Evolutionary conservation across 257 asterid genomes (phyloP), one percentile per base, ranked within the genome.

Genomic region (Ocimum tenuiflorum): DNA sequence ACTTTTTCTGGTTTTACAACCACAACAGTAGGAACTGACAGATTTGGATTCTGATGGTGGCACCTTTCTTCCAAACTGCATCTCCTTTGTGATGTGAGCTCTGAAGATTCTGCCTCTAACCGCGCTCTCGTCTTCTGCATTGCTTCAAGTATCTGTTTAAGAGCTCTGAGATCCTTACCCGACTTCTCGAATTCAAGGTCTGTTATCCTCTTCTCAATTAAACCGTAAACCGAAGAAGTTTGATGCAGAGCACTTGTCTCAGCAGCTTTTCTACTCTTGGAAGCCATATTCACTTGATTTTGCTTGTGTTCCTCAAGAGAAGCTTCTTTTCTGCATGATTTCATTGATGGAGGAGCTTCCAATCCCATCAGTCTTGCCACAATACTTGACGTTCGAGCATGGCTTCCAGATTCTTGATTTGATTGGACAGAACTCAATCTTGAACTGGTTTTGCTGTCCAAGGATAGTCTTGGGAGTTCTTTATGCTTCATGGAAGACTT

Each of bases 321-420:
- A 69, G 52, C 87, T 69, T 76, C 77, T 70, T 68, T 70, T 11
- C 67, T 27, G 53, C 42, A 45, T 31, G 79, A 41, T 36, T 75
- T 77, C 33, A 31, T 65, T 42, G 75, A 73, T 43, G 68, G 78
- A 55, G 68, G 80, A 35, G 69, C 72, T 43, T 88, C 95, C 86
- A 94, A 77, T 7, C 99, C 99, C 99, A 94, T 94, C 19, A 94
- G 84, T 89, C 84, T 94, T 20, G 92, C 95, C 8, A 94, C 86
- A 3, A 94, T 73, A 60, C 80, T 80, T 15, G 99, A 86, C 35
- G 91, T 61, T 65, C 85, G 75, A 57, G 70, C 76, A 14, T 86
- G 82, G 68, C 80, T 72, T 65, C 76, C 87, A 7, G 82, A 77
- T 31, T 81, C 95, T 65, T 77, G 81, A 33, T 66, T 63, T 52